phyloP scores from a whole-genome alignment of 495 filamentous ascomycete species.

The Aspergillus heteromorphus region DNA sequence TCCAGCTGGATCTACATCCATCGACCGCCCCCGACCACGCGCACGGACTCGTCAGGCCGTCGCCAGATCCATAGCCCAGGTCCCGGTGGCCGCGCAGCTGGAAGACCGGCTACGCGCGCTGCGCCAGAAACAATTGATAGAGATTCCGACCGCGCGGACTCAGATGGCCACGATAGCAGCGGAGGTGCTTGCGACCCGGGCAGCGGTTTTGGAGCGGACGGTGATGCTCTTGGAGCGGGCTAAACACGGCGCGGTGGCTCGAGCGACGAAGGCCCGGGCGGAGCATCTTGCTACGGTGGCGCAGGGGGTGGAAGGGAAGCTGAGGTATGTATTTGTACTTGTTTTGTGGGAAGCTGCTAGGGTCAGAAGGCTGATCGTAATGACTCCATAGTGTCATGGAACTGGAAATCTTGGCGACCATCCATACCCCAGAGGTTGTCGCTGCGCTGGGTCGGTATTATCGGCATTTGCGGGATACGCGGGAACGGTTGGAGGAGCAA shows the following conservation, averaged over 20 bases:
- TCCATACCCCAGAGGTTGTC: conserved; percentile 54
- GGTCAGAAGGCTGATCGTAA: background rate
- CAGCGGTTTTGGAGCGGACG: conserved; percentile 34
- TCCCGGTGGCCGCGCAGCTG: conserved; percentile 24
- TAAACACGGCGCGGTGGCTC: conserved; percentile 62
- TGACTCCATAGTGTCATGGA: conserved; percentile 30
- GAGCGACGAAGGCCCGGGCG: conserved; percentile 47
- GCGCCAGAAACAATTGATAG: conserved; percentile 26
- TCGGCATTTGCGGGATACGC: conserved; percentile 47
- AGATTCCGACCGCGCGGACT: conserved; percentile 29
- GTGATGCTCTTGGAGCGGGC: conserved; percentile 47
- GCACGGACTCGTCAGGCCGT: conserved; percentile 25
- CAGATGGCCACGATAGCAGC: conserved; percentile 37
- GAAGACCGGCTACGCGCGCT: conserved; percentile 21
- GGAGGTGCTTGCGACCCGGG: conserved; percentile 26
- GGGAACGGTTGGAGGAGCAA: conserved; percentile 42
- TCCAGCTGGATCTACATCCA: background rate
- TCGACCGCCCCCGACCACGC: conserved; percentile 17
- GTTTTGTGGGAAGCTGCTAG: background rate
- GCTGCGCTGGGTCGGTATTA: conserved; percentile 54
- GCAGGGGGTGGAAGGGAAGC: conserved; percentile 45
- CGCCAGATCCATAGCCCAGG: conserved; percentile 18
- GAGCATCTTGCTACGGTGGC: conserved; percentile 59
- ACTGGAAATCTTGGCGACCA: conserved; percentile 34
- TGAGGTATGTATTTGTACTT: conserved; percentile 36